Conservation (phyloP, 495 filamentous ascomycete genomes). For the Lepidopterella palustris region DNA sequence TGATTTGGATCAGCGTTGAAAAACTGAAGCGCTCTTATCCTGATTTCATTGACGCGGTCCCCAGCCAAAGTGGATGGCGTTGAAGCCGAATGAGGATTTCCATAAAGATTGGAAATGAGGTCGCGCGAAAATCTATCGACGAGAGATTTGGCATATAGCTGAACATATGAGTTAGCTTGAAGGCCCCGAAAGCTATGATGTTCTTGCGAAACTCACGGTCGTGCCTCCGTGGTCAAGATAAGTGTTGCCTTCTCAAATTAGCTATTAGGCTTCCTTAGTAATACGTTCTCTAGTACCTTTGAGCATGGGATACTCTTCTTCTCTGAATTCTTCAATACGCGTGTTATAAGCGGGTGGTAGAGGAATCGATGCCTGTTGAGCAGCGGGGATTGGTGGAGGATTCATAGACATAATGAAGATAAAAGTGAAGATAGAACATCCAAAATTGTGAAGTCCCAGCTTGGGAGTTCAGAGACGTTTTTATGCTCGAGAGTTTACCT, state of each 20-base stretch:
- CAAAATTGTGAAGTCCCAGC: too few relatives aligned
- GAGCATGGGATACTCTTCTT: constrained; percentile 42
- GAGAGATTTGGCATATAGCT: constrained; percentile 57
- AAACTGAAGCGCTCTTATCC: constrained; percentile 53
- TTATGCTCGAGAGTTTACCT: too few relatives aligned
- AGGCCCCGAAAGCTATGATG: neutral
- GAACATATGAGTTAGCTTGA: neutral
- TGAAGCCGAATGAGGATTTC: constrained; percentile 72
- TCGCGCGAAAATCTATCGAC: constrained; percentile 52
- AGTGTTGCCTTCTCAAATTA: constrained; percentile 31
- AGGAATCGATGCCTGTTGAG: neutral
- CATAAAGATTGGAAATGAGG: constrained; percentile 55
- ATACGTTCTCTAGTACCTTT: too few relatives aligned
- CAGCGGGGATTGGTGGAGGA: neutral
- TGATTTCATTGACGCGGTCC: constrained; percentile 52
- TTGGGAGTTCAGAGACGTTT: too few relatives aligned
- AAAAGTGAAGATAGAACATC: too few relatives aligned
- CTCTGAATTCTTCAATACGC: constrained; percentile 33
- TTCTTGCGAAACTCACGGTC: constrained; percentile 37
- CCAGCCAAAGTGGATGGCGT: constrained; percentile 57
- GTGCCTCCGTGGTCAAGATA: constrained; percentile 75
- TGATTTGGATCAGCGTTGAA: constrained; percentile 57
- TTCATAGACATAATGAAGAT: neutral
- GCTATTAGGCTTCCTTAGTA: too few relatives aligned
- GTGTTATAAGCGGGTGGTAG: constrained; percentile 1